Evolutionary conservation across 73 alveolate genomes (phyloP).

Genomic region (Breviolum minutum): DNA sequence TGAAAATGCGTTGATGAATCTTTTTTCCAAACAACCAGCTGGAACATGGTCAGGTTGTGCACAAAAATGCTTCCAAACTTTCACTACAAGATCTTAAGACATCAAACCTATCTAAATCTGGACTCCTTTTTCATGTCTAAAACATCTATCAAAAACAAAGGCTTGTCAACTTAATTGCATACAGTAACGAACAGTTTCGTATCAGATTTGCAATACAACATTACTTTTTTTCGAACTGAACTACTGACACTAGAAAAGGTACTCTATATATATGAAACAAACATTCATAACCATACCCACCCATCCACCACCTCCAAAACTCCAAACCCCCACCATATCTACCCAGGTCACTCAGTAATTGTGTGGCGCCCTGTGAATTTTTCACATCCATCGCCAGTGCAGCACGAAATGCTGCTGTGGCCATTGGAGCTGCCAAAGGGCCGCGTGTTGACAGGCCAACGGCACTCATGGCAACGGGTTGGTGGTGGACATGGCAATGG

Average conservation of each 20-base stretch:
- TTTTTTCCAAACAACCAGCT: too few species aligned
- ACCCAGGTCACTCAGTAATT: not conserved
- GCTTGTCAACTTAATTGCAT: too few species aligned
- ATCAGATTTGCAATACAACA: too few species aligned
- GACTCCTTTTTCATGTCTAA: too few species aligned
- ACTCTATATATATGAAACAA: too few species aligned
- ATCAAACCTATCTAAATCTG: too few species aligned
- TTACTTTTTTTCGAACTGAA: not conserved
- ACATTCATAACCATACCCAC: not conserved
- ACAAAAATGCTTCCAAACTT: too few species aligned
- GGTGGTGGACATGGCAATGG: not conserved
- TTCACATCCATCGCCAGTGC: constrained; percentile 36
- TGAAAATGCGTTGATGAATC: too few species aligned
- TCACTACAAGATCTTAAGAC: too few species aligned
- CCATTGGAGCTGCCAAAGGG: constrained; percentile 1
- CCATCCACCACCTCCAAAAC: not conserved
- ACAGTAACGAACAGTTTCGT: too few species aligned
- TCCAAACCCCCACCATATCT: not conserved
- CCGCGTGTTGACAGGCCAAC: not conserved
- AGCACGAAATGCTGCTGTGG: constrained; percentile 13
- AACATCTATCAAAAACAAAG: too few species aligned
- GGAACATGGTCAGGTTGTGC: too few species aligned
- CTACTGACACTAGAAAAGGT: not conserved
- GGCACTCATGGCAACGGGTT: not conserved
- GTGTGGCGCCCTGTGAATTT: not conserved